phyloP scores from a whole-genome alignment of 441 rosid species.

The Populus hybrid region DNA sequence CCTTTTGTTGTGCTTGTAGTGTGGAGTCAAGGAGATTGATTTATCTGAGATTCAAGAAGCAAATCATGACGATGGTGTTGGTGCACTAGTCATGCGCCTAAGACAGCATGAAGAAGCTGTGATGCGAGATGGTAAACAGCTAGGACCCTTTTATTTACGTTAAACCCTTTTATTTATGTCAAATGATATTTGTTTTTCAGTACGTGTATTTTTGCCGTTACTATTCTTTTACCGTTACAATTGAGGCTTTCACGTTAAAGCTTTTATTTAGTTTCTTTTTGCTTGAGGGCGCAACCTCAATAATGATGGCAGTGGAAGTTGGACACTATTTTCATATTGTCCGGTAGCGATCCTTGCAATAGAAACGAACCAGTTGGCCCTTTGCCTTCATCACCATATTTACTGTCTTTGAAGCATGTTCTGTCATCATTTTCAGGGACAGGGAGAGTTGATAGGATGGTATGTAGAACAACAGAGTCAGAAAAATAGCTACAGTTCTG shows the following conservation, averaged over 20 bases:
- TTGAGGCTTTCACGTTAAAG: not conserved
- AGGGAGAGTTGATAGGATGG: slow-evolving; percentile 77
- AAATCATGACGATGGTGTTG: slow-evolving; percentile 35
- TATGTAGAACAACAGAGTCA: slow-evolving; percentile 84
- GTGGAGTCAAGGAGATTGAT: slow-evolving; percentile 97
- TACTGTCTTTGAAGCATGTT: slow-evolving; percentile 11
- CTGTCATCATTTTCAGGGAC: slow-evolving; percentile 39
- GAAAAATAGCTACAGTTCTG: slow-evolving; percentile 71
- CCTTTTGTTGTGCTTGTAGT: slow-evolving; percentile 38
- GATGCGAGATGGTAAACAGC: slow-evolving; percentile 54
- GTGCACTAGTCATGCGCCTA: slow-evolving; percentile 72
- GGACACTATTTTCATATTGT: not conserved
- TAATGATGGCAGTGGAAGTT: not conserved
- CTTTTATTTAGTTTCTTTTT: too few relatives aligned
- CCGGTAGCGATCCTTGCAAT: not conserved
- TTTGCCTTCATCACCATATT: not conserved
- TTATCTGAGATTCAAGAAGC: slow-evolving; percentile 90
- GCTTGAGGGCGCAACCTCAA: too few relatives aligned
- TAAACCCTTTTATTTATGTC: not conserved
- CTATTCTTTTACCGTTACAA: not conserved
- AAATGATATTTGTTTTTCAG: not conserved
- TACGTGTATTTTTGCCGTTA: not conserved
- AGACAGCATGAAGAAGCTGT: slow-evolving; percentile 87
- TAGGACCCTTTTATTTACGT: not conserved
- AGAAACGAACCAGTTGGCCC: not conserved